These are phyloP conservation scores for Phytophthora lateralis DNA, from an alignment of 352 stramenopile species.

Conservation along the genomic window DNA sequence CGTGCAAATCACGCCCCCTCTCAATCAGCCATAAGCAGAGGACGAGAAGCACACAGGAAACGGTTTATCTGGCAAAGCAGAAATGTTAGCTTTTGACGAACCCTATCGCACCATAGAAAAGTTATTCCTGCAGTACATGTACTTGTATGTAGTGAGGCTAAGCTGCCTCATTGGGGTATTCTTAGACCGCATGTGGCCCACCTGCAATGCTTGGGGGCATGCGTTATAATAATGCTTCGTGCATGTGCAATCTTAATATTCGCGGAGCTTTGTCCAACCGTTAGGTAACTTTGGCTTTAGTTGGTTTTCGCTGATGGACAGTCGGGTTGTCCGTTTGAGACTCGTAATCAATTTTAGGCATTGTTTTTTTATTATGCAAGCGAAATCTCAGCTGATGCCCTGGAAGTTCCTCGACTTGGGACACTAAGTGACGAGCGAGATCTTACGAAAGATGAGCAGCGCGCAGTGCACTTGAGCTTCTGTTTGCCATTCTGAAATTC, in stretches of 20 bases:
- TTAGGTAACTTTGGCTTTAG: slow-evolving; percentile 16
- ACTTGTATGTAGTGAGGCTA: too few relatives aligned
- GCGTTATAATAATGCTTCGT: too few relatives aligned
- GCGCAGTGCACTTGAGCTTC: neutral
- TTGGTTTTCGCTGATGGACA: slow-evolving; percentile 11
- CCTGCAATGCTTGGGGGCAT: too few relatives aligned
- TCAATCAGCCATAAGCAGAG: neutral
- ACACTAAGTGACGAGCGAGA: slow-evolving; percentile 22
- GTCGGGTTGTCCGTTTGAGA: slow-evolving; percentile 17
- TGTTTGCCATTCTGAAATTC: slow-evolving; percentile 36
- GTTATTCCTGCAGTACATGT: too few relatives aligned
- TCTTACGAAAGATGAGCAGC: slow-evolving; percentile 30
- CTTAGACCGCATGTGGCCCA: too few relatives aligned
- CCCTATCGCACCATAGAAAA: too few relatives aligned
- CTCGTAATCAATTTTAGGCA: slow-evolving; percentile 3
- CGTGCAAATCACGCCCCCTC: neutral
- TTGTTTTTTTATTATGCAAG: slow-evolving; percentile 14
- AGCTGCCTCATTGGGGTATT: too few relatives aligned
- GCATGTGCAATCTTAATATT: neutral
- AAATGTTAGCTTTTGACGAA: neutral
- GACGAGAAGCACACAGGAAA: neutral
- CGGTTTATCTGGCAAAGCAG: too few relatives aligned
- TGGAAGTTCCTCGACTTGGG: slow-evolving; percentile 9
- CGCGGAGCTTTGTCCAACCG: neutral
- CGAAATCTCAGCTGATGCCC: slow-evolving; percentile 25